phyloP scores from a whole-genome alignment of 331 rosid species.

The Phaseolus coccineus region DNA sequence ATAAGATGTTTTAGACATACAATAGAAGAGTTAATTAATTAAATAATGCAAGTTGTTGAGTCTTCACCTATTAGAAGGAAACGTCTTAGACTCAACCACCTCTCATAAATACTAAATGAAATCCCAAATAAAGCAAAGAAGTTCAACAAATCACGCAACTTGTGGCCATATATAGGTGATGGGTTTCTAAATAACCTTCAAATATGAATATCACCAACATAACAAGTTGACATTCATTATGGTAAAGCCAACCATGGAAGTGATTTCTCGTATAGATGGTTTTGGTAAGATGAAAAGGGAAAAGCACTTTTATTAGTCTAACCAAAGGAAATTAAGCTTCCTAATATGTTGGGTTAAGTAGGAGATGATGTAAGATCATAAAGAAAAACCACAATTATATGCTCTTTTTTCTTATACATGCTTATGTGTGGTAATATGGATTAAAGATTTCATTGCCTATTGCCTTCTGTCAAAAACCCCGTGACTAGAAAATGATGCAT shows the following conservation, averaged over 20 bases:
- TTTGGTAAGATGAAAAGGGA: conserved; percentile 32
- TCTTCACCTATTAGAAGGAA: conserved; percentile 8
- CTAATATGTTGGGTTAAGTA: background rate
- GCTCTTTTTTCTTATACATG: background rate
- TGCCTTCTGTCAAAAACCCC: background rate
- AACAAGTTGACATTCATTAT: conserved; percentile 22
- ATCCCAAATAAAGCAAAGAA: background rate
- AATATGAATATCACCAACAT: conserved; percentile 21
- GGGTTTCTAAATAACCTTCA: background rate
- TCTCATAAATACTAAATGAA: background rate
- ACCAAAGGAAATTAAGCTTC: conserved; percentile 18
- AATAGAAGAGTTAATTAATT: background rate
- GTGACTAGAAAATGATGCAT: background rate
- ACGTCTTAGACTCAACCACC: conserved; percentile 38
- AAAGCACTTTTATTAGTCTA: conserved; percentile 10
- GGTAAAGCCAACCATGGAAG: background rate
- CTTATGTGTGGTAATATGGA: background rate
- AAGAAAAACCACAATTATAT: background rate
- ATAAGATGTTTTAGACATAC: background rate
- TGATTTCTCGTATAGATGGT: background rate
- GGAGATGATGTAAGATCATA: conserved; percentile 9
- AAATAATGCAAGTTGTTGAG: background rate
- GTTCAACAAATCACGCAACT: conserved; percentile 17
- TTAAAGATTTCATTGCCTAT: background rate
- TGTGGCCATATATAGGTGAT: background rate